phyloP scores from a whole-genome alignment of 2,329 filamentous ascomycete genomes.

The Ophiostoma montium region DNA sequence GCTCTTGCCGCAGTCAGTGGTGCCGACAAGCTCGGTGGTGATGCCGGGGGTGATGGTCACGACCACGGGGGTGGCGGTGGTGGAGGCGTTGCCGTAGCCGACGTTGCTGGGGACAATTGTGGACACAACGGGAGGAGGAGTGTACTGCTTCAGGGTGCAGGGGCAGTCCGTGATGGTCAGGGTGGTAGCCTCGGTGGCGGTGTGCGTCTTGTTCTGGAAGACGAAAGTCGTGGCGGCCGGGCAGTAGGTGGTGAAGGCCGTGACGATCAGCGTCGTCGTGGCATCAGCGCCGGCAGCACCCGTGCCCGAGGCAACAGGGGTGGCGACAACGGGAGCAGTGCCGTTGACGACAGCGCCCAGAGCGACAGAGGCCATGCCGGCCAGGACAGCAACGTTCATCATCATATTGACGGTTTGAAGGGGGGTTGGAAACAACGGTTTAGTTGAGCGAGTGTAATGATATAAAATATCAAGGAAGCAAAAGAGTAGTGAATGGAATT shows the following conservation, averaged over 20 bases:
- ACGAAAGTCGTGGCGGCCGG: constrained; percentile 51
- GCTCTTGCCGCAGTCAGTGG: too few species aligned
- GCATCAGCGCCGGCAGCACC: not conserved
- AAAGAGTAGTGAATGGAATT: constrained; percentile 1
- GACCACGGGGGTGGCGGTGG: not conserved
- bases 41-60: constrained; percentile 2
- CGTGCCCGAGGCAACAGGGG: not conserved
- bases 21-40: constrained; percentile 6
- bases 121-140: not conserved
- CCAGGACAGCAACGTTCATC: constrained; percentile 8
- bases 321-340: not conserved
- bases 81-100: constrained; percentile 3
- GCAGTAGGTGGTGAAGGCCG: constrained; percentile 57
- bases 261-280: constrained; percentile 30
- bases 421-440: not conserved
- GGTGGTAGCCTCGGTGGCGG: constrained; percentile 19
- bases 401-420: constrained; percentile 8
- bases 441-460: constrained; percentile 5
- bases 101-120: not conserved
- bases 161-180: constrained; percentile 15
- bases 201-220: constrained; percentile 54
- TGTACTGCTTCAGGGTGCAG: constrained; percentile 10
- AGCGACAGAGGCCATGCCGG: constrained; percentile 5
- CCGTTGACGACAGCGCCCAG: not conserved
- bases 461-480: not conserved